Evolutionary conservation across 2,329 filamentous ascomycete genomes (phyloP).

Genomic region (Aspergillus tamarii): DNA sequence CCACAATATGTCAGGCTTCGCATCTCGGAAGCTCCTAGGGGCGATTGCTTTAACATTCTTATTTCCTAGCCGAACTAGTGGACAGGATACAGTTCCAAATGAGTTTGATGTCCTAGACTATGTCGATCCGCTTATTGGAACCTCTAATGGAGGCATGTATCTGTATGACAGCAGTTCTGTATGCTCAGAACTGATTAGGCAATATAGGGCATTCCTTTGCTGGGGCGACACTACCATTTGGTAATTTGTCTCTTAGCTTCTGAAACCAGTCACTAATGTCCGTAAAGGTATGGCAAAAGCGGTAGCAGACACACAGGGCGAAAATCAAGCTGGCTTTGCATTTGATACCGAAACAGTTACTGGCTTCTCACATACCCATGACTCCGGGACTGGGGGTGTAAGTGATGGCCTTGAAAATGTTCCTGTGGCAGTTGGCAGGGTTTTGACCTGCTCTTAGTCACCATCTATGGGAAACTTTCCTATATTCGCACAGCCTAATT

Average conservation of each 20-base stretch:
- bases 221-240: slow-evolving; percentile 59
- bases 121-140: slow-evolving; percentile 59
- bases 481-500: slow-evolving; percentile 68
- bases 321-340: slow-evolving; percentile 61
- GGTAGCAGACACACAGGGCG: slow-evolving; percentile 57
- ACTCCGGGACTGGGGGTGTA: slow-evolving; percentile 55
- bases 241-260: slow-evolving; percentile 29
- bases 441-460: slow-evolving; percentile 23
- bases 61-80: neutral
- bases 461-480: slow-evolving; percentile 71
- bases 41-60: neutral
- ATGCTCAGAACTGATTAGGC: neutral
- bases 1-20: neutral
- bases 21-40: too few relatives aligned
- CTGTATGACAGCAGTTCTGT: neutral
- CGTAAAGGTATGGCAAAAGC: slow-evolving; percentile 56
- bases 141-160: slow-evolving; percentile 50
- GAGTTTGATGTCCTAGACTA: slow-evolving; percentile 43
- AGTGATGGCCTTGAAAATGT: slow-evolving; percentile 10
- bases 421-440: neutral
- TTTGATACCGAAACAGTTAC: slow-evolving; percentile 54
- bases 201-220: slow-evolving; percentile 58
- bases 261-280: neutral
- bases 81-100: neutral
- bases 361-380: slow-evolving; percentile 59